Evolutionary conservation across 768 basidiomycete species (phyloP).

Genomic region (Astraeus odoratus): DNA sequence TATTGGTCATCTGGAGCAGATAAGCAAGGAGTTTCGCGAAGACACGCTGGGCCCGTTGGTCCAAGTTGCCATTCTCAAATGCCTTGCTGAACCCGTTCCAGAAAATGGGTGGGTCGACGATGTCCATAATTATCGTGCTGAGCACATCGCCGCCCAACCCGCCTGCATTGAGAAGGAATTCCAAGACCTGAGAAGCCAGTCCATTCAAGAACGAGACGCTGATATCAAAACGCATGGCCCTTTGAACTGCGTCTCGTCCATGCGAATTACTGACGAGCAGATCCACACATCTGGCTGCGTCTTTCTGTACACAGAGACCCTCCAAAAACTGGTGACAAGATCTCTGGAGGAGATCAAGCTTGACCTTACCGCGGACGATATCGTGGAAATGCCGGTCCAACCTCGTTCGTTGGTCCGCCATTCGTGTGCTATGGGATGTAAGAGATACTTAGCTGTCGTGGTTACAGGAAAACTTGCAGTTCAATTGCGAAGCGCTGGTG

Average conservation of each 20-base stretch:
- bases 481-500: neutral
- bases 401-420: slow-evolving; percentile 10
- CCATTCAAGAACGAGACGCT: slow-evolving; percentile 37
- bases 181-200: slow-evolving; percentile 28
- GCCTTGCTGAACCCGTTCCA: slow-evolving; percentile 35
- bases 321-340: slow-evolving; percentile 35
- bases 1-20: slow-evolving; percentile 35
- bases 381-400: slow-evolving; percentile 31
- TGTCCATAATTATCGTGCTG: slow-evolving; percentile 29
- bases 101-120: slow-evolving; percentile 47
- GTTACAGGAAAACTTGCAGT: neutral
- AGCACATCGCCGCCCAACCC: slow-evolving; percentile 38
- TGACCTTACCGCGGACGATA: slow-evolving; percentile 24
- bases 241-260: slow-evolving; percentile 35
- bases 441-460: neutral
- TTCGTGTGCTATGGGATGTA: neutral
- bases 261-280: slow-evolving; percentile 29
- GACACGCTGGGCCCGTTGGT: slow-evolving; percentile 27
- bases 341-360: slow-evolving; percentile 21
- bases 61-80: slow-evolving; percentile 28
- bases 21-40: slow-evolving; percentile 47
- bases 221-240: slow-evolving; percentile 35
- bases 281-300: slow-evolving; percentile 31
- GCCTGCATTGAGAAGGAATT: slow-evolving; percentile 34
- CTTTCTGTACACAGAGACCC: slow-evolving; percentile 35